Base-by-base conservation (phyloP, 495 filamentous ascomycete genomes). In the Hypoxylon intermedium region DNA sequence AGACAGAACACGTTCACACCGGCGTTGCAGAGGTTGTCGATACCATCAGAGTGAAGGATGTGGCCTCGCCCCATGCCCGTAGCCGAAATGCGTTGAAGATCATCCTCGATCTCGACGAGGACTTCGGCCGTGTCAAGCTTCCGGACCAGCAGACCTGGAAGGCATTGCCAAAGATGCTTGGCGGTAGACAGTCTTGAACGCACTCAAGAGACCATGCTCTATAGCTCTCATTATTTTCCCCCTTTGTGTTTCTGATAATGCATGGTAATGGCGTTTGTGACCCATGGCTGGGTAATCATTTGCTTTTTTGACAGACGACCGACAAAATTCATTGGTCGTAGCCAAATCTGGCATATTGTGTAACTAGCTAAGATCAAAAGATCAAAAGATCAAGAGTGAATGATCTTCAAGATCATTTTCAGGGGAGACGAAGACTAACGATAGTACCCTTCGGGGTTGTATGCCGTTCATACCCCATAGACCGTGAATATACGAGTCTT, bases 11-110 rank as follows among this genome's bases (percentile, higher is more conserved):
- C 69, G 71, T 60, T 13, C 72, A 69, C 49, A 75, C 64, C 33
- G 72, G 73, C 24, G 68, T 78, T 5, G 72, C 67, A 15, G 75
- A 73, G 3, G 72, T 63, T 6, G 54, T 72, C 13, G 62, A 70
- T 11, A 70, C 71, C 0, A 62, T 82, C 56, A 76, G 69, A 33
- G 83, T 83, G 53, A 82, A 82, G 18, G 85, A 86, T 13, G 83
- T 89, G 34, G 63, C 76, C 5, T 82, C 95, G 55, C 89, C 91
- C 11, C 94, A 92, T 70, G 77, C 95, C 58, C 81, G 94, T 63
- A 95, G 89, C 70, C 77, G 92, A 48, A 98, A 97, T 65, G 94
- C 95, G n/a, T 76, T 98, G 63, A 98, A 97, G 81, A 89, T 98
- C 58, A 91, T 98, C 64, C 83, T 98, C 26, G 94, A 98, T 69